Percentiles rank a stretch among this genome's conserved stretches.
These are phyloP conservation scores for Sporothrix schenckii DNA, from an alignment of 2,329 filamentous ascomycete genomes.

Conservation along the genomic window DNA sequence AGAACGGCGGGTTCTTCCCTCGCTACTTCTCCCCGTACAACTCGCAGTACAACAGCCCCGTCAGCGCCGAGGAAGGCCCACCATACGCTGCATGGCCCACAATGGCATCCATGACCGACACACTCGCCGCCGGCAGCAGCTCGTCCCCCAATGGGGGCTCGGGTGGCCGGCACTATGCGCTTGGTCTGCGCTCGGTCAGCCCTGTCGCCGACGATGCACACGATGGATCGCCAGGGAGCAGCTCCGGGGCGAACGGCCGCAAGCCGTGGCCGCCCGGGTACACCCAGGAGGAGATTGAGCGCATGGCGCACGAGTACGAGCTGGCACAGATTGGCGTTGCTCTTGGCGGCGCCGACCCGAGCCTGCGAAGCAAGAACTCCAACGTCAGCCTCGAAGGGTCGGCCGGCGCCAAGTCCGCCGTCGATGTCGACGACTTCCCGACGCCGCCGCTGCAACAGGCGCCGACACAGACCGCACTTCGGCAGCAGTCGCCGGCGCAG, in stretches of 20 bases:
- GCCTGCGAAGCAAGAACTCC: conserved; percentile 41
- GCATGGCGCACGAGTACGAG: conserved; percentile 39
- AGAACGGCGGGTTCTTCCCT: conserved; percentile 43
- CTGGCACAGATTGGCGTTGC: conserved; percentile 48
- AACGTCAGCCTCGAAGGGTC: conserved; percentile 38
- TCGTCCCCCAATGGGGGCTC: conserved; percentile 15
- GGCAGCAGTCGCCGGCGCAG: background rate
- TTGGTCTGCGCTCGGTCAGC: conserved; percentile 1
- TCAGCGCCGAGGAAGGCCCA: conserved; percentile 51
- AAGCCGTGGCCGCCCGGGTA: conserved; percentile 5
- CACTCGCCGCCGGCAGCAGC: conserved; percentile 30
- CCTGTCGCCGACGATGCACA: conserved; percentile 8
- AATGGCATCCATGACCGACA: conserved; percentile 25
- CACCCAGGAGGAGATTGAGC: conserved; percentile 39
- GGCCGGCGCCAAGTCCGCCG: background rate
- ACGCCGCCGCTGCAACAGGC: background rate
- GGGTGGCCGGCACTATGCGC: background rate
- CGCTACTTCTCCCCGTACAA: conserved; percentile 63
- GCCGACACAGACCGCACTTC: background rate
- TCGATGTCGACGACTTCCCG: background rate
- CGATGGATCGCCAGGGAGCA: conserved; percentile 5
- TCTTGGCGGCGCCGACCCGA: conserved; percentile 47
- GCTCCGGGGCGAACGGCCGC: background rate
- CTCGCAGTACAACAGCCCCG: conserved; percentile 62
- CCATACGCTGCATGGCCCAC: conserved; percentile 46